A percentile compares a stretch with the other conserved stretches of the same genome.
phyloP scores from a whole-genome alignment of 768 basidiomycete species.

The Mycena rebaudengoi region DNA sequence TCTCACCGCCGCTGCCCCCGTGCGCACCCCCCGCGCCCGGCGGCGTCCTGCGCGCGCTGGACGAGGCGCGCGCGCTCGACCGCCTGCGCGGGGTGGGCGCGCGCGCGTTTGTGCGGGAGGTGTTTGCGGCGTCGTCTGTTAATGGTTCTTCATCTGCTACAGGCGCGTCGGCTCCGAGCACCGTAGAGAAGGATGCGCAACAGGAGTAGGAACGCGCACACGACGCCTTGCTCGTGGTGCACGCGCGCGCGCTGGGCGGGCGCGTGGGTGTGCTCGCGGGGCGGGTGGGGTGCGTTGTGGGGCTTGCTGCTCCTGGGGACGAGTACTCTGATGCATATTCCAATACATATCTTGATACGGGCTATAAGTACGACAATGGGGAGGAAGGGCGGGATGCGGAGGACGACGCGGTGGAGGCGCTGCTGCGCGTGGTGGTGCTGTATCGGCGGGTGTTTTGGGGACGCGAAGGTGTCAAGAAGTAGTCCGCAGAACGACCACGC shows the following conservation, averaged over 20 bases:
- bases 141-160: too few relatives aligned
- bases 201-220: conserved; percentile 55
- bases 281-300: conserved; percentile 57
- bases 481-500: conserved; percentile 44
- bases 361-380: conserved; percentile 2
- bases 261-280: conserved; percentile 60
- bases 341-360: too few relatives aligned
- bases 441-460: conserved; percentile 67
- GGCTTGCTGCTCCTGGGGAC: conserved; percentile 31
- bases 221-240: too few relatives aligned
- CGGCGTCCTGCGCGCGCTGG: conserved; percentile 18
- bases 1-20: conserved; percentile 11
- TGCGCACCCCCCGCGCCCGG: conserved; percentile 12
- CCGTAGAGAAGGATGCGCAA: conserved; percentile 45
- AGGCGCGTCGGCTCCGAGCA: too few relatives aligned
- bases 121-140: too few relatives aligned
- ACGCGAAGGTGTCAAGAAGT: conserved; percentile 38
- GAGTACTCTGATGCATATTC: too few relatives aligned
- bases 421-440: conserved; percentile 68
- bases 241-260: conserved; percentile 72
- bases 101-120: conserved; percentile 62
- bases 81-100: conserved; percentile 60
- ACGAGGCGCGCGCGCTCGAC: conserved; percentile 50
- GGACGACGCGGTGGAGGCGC: conserved; percentile 49
- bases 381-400: conserved; percentile 26